Evolutionary conservation across 2,329 filamentous ascomycete genomes (phyloP).

Genomic region (Juglanconis sp.): DNA sequence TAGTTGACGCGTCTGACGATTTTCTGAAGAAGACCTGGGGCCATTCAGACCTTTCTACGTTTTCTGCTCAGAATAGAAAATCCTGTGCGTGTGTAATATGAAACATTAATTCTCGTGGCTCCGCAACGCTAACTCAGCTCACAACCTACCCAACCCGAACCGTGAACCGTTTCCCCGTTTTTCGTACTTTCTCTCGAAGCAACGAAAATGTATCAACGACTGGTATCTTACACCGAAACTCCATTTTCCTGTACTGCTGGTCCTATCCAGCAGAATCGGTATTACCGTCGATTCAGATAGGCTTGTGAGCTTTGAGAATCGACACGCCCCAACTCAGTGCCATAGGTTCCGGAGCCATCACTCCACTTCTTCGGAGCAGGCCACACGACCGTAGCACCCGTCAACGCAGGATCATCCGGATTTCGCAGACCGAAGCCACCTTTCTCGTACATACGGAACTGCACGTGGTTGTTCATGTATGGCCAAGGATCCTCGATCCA

Average conservation of each 20-base stretch:
- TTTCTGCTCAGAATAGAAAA: background rate
- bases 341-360: background rate
- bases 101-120: background rate
- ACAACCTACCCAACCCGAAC: background rate
- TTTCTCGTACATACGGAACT: slow-evolving; percentile 2
- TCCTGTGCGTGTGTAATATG: background rate
- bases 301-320: background rate
- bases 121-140: background rate
- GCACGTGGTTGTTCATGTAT: slow-evolving; percentile 7
- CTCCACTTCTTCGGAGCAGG: background rate
- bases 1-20: background rate
- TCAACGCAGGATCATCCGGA: background rate
- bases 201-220: background rate
- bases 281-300: background rate
- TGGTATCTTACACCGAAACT: background rate
- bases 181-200: background rate
- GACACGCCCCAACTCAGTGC: background rate
- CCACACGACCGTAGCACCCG: slow-evolving; percentile 6
- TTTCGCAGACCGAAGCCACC: background rate
- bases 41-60: background rate
- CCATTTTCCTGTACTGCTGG: too few species aligned
- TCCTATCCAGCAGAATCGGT: background rate
- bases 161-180: background rate
- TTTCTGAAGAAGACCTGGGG: background rate
- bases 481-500: slow-evolving; percentile 7